Evolutionary conservation across 1,284 basidiomycete genomes (phyloP), one percentile per base, ranked within the genome.

Genomic region (Ceratobasidium theobromae): DNA sequence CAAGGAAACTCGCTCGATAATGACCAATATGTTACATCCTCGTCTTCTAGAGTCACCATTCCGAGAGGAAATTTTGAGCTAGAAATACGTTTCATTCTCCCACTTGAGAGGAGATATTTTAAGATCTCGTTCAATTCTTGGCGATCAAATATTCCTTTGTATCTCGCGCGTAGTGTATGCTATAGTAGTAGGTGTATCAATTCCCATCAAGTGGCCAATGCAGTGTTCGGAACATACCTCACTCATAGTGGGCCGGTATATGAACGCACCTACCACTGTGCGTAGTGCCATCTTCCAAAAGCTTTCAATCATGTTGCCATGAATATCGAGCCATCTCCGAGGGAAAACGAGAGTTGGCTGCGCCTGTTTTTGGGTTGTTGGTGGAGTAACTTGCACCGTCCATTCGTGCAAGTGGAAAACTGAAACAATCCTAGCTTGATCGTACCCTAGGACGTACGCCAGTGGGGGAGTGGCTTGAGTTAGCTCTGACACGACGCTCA

Each of bases 321-420:
- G 79, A 55, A 92, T 83, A 73, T 91, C 87, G 43, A 89, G 74
- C 92, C 92, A 94, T 25, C 88, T 82, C 48, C 90, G 80, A 32
- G 91, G 90, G 66, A 84, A 79, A 8, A 84, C 70, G 68, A 81
- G 77, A 38, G 73, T 77, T 40, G 78, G 66, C 0, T 81, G 81
- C 23, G 75, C 75, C 27, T 45, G 33, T 9, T 40, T 52, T 1
- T 38, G 35, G 16, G 53, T 43, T 48, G 80, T 76, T 2, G 79
- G 81, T n/a, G 85, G 75, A 4, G 76, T 72, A 30, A 45, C 49
- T 32, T 52, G 11, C 18, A 89, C 82, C 0, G 84, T 81, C 90
- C 89, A 93, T 14, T 77, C 69, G 28, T 73, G 72, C 69, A 85
- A 76, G 71, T 82, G 79, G 3, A 77, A 75, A 0, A 81, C 78